Conservation (phyloP, 148 eudicot genomes). For the Rhododendron griersonianum region DNA sequence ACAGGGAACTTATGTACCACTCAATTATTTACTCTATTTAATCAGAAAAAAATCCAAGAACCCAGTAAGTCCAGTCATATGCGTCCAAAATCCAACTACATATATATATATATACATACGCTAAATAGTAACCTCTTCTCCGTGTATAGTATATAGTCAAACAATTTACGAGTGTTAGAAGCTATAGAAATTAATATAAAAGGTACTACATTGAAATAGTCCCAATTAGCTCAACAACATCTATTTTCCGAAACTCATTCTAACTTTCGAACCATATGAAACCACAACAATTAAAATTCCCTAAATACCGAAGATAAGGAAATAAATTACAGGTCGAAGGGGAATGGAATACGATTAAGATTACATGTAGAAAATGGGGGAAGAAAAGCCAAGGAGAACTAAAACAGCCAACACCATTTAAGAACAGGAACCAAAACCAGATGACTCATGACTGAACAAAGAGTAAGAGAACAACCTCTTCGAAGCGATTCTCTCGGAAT, state of each 20-base stretch:
- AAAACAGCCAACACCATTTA: not conserved
- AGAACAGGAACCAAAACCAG: not conserved
- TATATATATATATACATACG: not conserved
- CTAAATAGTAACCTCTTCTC: not conserved
- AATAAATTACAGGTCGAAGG: not conserved
- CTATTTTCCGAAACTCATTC: not conserved
- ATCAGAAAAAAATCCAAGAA: not conserved
- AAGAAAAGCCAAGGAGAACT: not conserved
- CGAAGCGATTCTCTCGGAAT: constrained; percentile 38
- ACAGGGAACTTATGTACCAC: not conserved
- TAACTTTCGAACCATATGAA: not conserved
- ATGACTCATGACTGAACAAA: not conserved
- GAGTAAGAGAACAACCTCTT: not conserved
- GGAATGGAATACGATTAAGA: not conserved
- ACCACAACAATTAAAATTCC: not conserved
- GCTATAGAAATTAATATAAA: not conserved
- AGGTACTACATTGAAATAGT: not conserved
- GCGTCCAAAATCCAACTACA: not conserved
- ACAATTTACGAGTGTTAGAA: not conserved
- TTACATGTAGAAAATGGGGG: not conserved
- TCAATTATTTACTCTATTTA: not conserved
- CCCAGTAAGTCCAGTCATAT: not conserved
- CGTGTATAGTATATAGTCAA: not conserved
- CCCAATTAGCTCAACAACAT: not conserved
- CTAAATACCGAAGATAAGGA: not conserved